Evolutionary conservation across 1,284 basidiomycete genomes (phyloP).

Genomic region (Phlebopus sp.): DNA sequence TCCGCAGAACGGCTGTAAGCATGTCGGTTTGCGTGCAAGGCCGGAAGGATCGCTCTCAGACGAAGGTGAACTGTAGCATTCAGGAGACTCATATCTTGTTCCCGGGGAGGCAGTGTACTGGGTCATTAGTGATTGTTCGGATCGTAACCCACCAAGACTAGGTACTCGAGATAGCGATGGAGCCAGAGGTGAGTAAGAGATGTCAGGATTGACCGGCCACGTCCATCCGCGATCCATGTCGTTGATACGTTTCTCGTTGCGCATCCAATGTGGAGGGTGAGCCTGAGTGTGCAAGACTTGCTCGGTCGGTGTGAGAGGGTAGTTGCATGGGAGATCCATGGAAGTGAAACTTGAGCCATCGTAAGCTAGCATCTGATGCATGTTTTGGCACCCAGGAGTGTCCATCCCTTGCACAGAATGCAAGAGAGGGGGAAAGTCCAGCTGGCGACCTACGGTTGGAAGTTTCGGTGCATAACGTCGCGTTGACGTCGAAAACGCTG

Average conservation of each 20-base stretch:
- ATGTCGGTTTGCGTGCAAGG: slow-evolving; percentile 10
- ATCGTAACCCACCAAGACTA: slow-evolving; percentile 10
- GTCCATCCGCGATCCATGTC: slow-evolving; percentile 13
- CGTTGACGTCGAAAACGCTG: slow-evolving; percentile 22
- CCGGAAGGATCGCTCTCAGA: slow-evolving; percentile 14
- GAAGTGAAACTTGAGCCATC: slow-evolving; percentile 6
- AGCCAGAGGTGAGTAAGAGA: slow-evolving; percentile 3
- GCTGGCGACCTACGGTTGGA: slow-evolving; percentile 11
- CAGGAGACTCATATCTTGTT: slow-evolving; percentile 5
- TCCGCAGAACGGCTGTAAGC: background rate
- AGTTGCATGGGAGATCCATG: slow-evolving; percentile 7
- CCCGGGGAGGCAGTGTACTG: slow-evolving; percentile 14
- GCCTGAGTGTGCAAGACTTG: slow-evolving; percentile 12
- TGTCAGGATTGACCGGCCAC: slow-evolving; percentile 21
- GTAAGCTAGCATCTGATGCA: slow-evolving; percentile 12
- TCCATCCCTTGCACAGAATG: slow-evolving; percentile 10
- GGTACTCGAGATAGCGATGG: slow-evolving; percentile 6
- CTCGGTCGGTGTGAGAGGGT: slow-evolving; percentile 9
- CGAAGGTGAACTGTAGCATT: slow-evolving; percentile 2
- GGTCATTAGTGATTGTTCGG: slow-evolving; percentile 8
- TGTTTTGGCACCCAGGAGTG: slow-evolving; percentile 17
- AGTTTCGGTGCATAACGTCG: slow-evolving; percentile 22
- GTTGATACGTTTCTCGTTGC: slow-evolving; percentile 15
- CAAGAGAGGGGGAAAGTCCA: slow-evolving; percentile 11
- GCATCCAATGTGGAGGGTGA: slow-evolving; percentile 13